Evolutionary conservation across 164 flowering plant species (phyloP).

Genomic region (Taxillus chinensis): DNA sequence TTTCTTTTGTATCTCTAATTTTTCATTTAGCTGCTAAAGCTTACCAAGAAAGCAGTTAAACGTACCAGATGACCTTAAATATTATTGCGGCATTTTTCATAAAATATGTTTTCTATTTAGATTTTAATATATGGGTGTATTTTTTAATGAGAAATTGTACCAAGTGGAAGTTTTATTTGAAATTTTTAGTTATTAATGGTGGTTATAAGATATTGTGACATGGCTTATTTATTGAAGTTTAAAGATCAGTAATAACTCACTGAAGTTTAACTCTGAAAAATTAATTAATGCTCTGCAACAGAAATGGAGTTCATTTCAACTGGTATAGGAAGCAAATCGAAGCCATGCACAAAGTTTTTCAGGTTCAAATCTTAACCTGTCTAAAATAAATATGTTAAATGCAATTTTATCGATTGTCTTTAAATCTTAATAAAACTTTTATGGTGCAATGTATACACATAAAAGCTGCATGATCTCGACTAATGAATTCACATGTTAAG

Average conservation of each 20-base stretch:
- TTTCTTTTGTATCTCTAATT: too few species aligned
- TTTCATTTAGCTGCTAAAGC: conserved; percentile 20
- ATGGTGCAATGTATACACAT: conserved; percentile 6
- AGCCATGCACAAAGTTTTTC: conserved; percentile 99
- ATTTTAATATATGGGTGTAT: conserved; percentile 87
- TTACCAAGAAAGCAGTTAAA: conserved; percentile 31
- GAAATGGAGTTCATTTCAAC: conserved; percentile 77
- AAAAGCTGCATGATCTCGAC: conserved; percentile 24
- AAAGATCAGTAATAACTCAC: conserved; percentile 17
- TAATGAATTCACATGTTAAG: conserved; percentile 49
- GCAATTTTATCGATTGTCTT: conserved; percentile 18
- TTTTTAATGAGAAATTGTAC: conserved; percentile 24
- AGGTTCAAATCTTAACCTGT: conserved; percentile 83
- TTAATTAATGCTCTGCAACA: conserved; percentile 84
- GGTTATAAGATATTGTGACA: conserved; percentile 5
- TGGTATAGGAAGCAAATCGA: conserved; percentile 99
- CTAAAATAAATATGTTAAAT: conserved; percentile 34
- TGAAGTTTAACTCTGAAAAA: conserved; percentile 43
- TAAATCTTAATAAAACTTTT: conserved; percentile 16
- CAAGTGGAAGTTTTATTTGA: too few species aligned
- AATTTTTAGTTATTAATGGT: not conserved
- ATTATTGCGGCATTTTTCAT: too few species aligned
- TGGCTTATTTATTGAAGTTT: conserved; percentile 10
- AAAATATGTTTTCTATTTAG: conserved; percentile 36
- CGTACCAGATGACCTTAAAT: too few species aligned